phyloP scores from a whole-genome alignment of 2,329 filamentous ascomycete genomes.

The Gnomoniopsis sp. region DNA sequence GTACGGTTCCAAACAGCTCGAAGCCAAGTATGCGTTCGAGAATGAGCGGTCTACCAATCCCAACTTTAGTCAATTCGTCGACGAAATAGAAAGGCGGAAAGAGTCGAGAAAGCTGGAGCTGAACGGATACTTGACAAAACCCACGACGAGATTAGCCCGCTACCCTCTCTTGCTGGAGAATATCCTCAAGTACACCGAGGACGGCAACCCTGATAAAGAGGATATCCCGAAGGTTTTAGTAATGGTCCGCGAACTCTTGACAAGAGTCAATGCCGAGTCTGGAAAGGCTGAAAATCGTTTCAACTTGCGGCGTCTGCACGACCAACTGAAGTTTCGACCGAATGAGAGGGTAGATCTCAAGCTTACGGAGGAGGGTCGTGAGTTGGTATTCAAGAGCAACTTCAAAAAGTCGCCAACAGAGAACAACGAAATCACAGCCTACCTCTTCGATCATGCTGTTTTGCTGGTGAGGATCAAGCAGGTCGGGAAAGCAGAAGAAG shows the following conservation, averaged over 20 bases:
- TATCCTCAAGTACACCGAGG: slow-evolving; percentile 86
- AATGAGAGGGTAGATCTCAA: slow-evolving; percentile 92
- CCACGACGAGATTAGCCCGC: slow-evolving; percentile 88
- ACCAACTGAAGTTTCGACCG: slow-evolving; percentile 84
- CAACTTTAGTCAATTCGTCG: slow-evolving; percentile 85
- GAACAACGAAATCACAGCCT: slow-evolving; percentile 85
- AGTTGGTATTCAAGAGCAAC: slow-evolving; percentile 89
- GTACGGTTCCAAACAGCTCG: slow-evolving; percentile 92
- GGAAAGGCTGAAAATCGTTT: slow-evolving; percentile 98
- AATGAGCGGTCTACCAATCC: slow-evolving; percentile 87
- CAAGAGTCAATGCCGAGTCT: slow-evolving; percentile 87
- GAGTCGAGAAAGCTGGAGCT: slow-evolving; percentile 95
- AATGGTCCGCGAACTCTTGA: slow-evolving; percentile 82
- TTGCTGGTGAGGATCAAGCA: slow-evolving; percentile 87
- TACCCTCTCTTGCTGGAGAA: slow-evolving; percentile 92
- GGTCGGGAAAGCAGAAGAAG: slow-evolving; percentile 88
- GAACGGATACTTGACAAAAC: slow-evolving; percentile 97
- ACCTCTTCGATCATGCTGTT: slow-evolving; percentile 94
- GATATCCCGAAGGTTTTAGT: slow-evolving; percentile 88
- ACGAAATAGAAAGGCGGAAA: slow-evolving; percentile 92
- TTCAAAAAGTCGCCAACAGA: slow-evolving; percentile 92
- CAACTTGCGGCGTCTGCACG: slow-evolving; percentile 87
- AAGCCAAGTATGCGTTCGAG: slow-evolving; percentile 97
- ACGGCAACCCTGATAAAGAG: slow-evolving; percentile 83
- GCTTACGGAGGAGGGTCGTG: slow-evolving; percentile 87